Conservation (phyloP, 2,329 filamentous ascomycete species). For the Trichoderma sp. region DNA sequence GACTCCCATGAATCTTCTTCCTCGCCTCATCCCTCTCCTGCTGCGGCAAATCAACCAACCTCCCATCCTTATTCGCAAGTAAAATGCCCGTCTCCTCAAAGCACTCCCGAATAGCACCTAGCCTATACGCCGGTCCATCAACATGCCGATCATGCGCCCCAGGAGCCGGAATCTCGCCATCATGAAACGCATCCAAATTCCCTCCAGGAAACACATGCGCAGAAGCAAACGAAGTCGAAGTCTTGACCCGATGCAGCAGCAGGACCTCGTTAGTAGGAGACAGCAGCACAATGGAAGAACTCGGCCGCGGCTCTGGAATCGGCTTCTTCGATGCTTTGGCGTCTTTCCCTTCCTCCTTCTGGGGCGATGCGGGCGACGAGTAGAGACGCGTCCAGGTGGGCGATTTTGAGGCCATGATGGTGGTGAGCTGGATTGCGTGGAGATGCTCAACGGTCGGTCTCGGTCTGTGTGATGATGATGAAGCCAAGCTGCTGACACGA, state of each 20-base stretch:
- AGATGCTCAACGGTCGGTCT: not conserved
- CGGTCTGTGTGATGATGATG: not conserved
- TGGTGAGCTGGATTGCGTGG: not conserved
- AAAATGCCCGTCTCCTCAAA: conserved; percentile 95
- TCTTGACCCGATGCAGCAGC: conserved; percentile 81
- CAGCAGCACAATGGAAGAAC: conserved; percentile 78
- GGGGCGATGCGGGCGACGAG: conserved; percentile 19
- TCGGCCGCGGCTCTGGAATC: conserved; percentile 57
- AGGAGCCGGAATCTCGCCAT: conserved; percentile 57
- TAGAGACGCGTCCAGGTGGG: conserved; percentile 13
- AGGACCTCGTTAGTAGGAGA: conserved; percentile 87
- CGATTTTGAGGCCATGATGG: conserved; percentile 15
- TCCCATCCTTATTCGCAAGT: conserved; percentile 59
- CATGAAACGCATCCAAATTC: conserved; percentile 75
- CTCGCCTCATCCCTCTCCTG: conserved; percentile 65
- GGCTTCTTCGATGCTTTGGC: conserved; percentile 30
- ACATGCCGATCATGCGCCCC: conserved; percentile 61
- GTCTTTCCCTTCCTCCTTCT: conserved; percentile 1
- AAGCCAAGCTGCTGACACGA: not conserved
- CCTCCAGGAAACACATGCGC: conserved; percentile 97
- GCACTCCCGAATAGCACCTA: conserved; percentile 84
- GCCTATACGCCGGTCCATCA: conserved; percentile 73
- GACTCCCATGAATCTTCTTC: conserved; percentile 65
- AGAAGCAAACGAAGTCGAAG: conserved; percentile 80
- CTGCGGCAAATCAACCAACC: conserved; percentile 62